Base-by-base conservation (phyloP, 2,329 filamentous ascomycete genomes). In the Aureobasidium namibiae region DNA sequence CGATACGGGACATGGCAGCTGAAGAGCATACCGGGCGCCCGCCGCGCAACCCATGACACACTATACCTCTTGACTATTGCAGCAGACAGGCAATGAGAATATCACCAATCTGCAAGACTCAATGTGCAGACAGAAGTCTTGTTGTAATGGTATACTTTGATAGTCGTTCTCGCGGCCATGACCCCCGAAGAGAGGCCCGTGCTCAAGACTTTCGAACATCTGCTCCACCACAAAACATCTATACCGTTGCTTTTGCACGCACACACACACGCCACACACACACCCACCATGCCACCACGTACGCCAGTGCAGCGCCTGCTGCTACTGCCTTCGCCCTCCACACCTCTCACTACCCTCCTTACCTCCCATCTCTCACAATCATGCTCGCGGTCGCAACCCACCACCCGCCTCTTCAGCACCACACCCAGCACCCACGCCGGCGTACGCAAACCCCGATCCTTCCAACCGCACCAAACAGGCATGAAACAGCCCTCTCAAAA, bases 401-500 rank as follows among this genome's bases (percentile, higher is more conserved):
- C 1, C 36, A 23, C 38, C 4, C 38, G 39, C 39, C 21, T 36
- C 53, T 56, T 41, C 41, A 34, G 24, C 53, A 56, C 23, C 21
- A 36, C 26, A 3, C 21, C 21, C 11, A 13, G 9, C 41, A 26
- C 16, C 18, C 2, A 16, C 3, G 41, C 54, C 16, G 23, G 34
- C 10, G 41, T 48, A 4, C 54, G 33, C 54, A 57, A 48, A 11
- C 13, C 6, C 29, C 44, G 18, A 9, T 29, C 36, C 16, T 29
- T 23, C 3, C n/a, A 14, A 1, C 41, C 33, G 2, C 21, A 18
- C 10, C 29, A 59, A 21, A 56, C 72, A 31, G 58, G 63, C 16
- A 63, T 68, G 45, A 72, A 67, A 60, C 62, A 67, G 26, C 69
- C 69, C 5, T 62, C 70, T 6, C 69, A 75, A 61, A 73, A 73